Evolutionary conservation across 805 yeast genomes (phyloP).

Genomic region (Lipomyces kockii): DNA sequence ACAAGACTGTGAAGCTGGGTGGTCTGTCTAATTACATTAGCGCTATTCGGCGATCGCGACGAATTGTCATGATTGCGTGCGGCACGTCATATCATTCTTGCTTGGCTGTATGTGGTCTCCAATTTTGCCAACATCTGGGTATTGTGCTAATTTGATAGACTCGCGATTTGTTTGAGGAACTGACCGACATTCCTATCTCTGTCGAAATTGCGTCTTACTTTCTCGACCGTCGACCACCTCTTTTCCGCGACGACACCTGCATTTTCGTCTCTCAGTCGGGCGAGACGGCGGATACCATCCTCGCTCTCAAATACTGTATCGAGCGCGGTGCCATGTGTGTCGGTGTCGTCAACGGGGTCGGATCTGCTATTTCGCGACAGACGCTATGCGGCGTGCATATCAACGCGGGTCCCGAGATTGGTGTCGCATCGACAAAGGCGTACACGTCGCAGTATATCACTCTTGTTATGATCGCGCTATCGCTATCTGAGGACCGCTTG

Average conservation of each 20-base stretch:
- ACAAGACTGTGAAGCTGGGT: slow-evolving; percentile 77
- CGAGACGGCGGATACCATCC: slow-evolving; percentile 96
- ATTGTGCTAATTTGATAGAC: slow-evolving; percentile 48
- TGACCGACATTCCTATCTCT: slow-evolving; percentile 90
- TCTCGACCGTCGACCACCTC: slow-evolving; percentile 93
- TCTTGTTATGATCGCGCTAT: slow-evolving; percentile 92
- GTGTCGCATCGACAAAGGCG: slow-evolving; percentile 99
- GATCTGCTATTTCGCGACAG: slow-evolving; percentile 93
- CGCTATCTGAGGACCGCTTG: slow-evolving; percentile 89
- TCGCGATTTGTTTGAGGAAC: slow-evolving; percentile 92
- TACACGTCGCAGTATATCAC: slow-evolving; percentile 98
- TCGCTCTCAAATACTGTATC: slow-evolving; percentile 91
- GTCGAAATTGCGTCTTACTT: slow-evolving; percentile 95
- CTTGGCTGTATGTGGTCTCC: slow-evolving; percentile 57
- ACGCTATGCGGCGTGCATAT: slow-evolving; percentile 99
- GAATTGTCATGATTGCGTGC: slow-evolving; percentile 98
- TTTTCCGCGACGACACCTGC: slow-evolving; percentile 97
- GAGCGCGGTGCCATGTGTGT: slow-evolving; percentile 97
- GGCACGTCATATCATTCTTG: slow-evolving; percentile 99
- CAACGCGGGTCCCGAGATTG: slow-evolving; percentile 99
- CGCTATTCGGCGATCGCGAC: slow-evolving; percentile 89
- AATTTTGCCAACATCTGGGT: background rate
- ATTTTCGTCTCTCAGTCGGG: slow-evolving; percentile 98
- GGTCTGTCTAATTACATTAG: slow-evolving; percentile 85
- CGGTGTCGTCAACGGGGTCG: slow-evolving; percentile 97